Base-by-base conservation (phyloP, 805 yeast species). In the Candida mattraensis region DNA sequence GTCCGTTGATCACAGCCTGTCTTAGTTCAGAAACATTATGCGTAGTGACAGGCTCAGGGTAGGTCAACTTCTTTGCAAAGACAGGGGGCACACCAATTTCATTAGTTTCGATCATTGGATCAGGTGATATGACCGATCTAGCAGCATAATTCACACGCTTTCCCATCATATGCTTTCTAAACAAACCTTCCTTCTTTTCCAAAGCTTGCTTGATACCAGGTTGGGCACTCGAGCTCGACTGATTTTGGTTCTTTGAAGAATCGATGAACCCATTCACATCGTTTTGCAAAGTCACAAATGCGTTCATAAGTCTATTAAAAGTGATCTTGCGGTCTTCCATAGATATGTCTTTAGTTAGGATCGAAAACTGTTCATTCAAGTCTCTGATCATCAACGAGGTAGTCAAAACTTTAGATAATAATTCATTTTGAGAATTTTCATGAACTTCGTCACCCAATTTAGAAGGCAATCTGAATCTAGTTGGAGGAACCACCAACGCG, bases 161-260 rank as follows among this genome's bases (percentile, higher is more conserved):
- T 61, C 99, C 99, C 99, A 93, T 93, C 99, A 93, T 93, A 59
- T 93, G 96, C 61, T 91, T 93, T 71, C 99, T 80, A 73, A 93
- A 93, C 47, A 91, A 72, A 60, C 99, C 99, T 66, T 93, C 99
- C 62, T 93, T 93, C 80, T 93, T 91, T 65, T 93, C 99, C 56
- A 93, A 72, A 8, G 96, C 95, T 70, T 93, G 99, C 61, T 93
- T 93, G 54, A 93, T 79, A 69, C 99, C 99, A 2, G 99, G 99
- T 24, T 78, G 75, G 17, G 96, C 89, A 32, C 76, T 64, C 45
- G 80, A 77, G 16, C 80, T 80, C 29, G 70, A 73, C 9, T 76
- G 72, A 54, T 81, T 80, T 62, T 84, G 94, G 56, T 83, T 85
- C 64, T 93, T 91, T 30, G 96, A 78, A 24, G 94, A 79, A 63